A percentile compares a stretch with the other conserved stretches of the same genome.
These are phyloP conservation scores for Combretum micranthum DNA, from an alignment of 345 rosid genomes.

Conservation along the genomic window DNA sequence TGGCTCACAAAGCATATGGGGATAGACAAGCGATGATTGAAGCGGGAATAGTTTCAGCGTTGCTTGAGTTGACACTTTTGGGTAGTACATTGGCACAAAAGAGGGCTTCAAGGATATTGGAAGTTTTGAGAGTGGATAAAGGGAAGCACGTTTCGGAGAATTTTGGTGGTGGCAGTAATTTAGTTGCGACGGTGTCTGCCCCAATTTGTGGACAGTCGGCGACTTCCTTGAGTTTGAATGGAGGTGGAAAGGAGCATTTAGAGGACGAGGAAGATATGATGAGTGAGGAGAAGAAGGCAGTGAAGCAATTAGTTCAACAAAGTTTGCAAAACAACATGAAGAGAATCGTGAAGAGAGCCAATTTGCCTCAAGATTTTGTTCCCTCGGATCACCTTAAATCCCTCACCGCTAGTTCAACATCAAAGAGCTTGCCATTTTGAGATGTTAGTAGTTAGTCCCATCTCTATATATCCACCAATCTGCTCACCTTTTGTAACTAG, in stretches of 20 bases:
- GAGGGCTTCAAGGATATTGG: constrained; percentile 90
- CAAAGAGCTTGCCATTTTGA: constrained; percentile 86
- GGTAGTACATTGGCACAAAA: constrained; percentile 93
- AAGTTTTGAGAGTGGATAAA: constrained; percentile 70
- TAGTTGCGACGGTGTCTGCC: constrained; percentile 65
- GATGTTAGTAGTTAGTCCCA: constrained; percentile 22
- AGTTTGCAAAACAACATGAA: constrained; percentile 90
- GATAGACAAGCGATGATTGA: constrained; percentile 90
- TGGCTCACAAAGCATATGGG: constrained; percentile 86
- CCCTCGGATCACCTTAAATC: constrained; percentile 83
- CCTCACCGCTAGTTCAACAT: constrained; percentile 72
- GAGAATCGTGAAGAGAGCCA: constrained; percentile 86
- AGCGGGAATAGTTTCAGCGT: constrained; percentile 70
- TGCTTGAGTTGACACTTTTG: constrained; percentile 81
- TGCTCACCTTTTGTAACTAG: no score
- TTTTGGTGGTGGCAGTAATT: constrained; percentile 43
- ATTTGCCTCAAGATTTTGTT: constrained; percentile 77
- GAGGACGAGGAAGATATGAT: constrained; percentile 60
- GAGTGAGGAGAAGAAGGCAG: constrained; percentile 92
- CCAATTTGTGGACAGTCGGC: constrained; percentile 75
- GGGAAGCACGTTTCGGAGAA: constrained; percentile 77
- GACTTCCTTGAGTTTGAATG: constrained; percentile 25
- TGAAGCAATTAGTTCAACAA: constrained; percentile 79
- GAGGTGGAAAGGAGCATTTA: constrained; percentile 29
- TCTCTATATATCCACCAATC: no score